Evolutionary conservation across 768 basidiomycete genomes (phyloP).

Genomic region (Psilocybe sp.): DNA sequence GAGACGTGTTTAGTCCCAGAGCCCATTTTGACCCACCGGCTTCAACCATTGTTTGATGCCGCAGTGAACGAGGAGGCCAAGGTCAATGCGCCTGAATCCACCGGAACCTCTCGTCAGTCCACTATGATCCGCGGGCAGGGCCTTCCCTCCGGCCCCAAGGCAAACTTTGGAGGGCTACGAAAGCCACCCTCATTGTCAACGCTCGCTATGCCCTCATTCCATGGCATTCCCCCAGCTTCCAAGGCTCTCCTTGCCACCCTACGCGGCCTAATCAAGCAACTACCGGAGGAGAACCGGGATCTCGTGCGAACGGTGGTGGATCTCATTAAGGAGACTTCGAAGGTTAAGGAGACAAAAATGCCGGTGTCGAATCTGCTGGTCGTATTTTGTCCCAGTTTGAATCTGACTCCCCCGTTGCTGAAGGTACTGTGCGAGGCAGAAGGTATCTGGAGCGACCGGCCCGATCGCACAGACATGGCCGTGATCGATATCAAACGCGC

Average conservation of each 20-base stretch:
- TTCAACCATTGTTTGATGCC: conserved; percentile 76
- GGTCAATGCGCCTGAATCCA: conserved; percentile 18
- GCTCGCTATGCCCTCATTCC: conserved; percentile 68
- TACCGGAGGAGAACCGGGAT: conserved; percentile 82
- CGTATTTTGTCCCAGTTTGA: conserved; percentile 85
- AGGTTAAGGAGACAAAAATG: conserved; percentile 83
- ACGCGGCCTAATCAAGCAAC: conserved; percentile 56
- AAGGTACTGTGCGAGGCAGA: conserved; percentile 71
- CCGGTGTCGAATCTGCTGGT: conserved; percentile 84
- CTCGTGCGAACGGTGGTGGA: conserved; percentile 80
- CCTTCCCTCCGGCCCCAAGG: conserved; percentile 38
- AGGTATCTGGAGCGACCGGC: conserved; percentile 54
- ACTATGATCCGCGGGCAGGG: conserved; percentile 16
- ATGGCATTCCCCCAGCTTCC: conserved; percentile 60
- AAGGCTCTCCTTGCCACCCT: conserved; percentile 55
- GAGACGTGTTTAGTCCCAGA: conserved; percentile 67
- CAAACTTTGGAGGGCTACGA: conserved; percentile 41
- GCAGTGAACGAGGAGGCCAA: conserved; percentile 60
- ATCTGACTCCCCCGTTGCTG: conserved; percentile 72
- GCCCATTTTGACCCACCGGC: conserved; percentile 71
- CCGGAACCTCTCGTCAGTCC: conserved; percentile 14
- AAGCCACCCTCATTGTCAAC: conserved; percentile 83
- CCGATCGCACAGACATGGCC: conserved; percentile 46
- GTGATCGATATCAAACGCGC: conserved; percentile 28
- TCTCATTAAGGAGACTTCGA: conserved; percentile 74